These are phyloP conservation scores for Fusarium siculi DNA, from an alignment of 2,329 filamentous ascomycete species.

Conservation along the genomic window DNA sequence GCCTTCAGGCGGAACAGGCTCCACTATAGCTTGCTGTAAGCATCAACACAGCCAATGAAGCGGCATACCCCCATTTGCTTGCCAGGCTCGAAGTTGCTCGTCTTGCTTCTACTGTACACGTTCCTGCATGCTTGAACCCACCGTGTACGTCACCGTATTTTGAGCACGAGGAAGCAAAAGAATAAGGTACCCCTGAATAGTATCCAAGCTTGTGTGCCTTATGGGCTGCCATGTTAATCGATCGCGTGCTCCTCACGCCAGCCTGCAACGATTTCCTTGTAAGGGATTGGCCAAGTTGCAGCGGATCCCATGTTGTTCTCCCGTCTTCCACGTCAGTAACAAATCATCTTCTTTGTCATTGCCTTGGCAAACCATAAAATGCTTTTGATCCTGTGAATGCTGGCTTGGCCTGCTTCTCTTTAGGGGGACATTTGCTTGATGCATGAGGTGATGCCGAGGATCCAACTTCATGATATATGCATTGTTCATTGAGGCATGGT, in stretches of 20 bases:
- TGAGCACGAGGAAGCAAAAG: constrained; percentile 4
- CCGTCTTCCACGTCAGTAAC: constrained; percentile 23
- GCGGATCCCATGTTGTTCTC: constrained; percentile 26
- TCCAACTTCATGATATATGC: constrained; percentile 10
- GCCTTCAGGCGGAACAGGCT: neutral
- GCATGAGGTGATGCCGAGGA: neutral
- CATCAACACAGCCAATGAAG: constrained; percentile 11
- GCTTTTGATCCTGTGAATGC: neutral
- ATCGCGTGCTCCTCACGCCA: constrained; percentile 33
- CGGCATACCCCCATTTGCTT: constrained; percentile 1
- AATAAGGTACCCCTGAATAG: neutral
- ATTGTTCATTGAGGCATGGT: neutral
- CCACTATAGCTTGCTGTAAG: constrained; percentile 10
- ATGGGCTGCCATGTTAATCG: constrained; percentile 8
- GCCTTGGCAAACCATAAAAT: constrained; percentile 17
- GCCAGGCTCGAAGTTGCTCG: constrained; percentile 31
- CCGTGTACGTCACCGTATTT: constrained; percentile 40
- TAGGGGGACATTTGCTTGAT: neutral
- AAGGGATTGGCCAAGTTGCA: constrained; percentile 14
- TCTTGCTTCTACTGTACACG: constrained; percentile 17
- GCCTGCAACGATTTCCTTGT: neutral
- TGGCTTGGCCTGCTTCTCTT: neutral
- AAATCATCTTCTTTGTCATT: constrained; percentile 14
- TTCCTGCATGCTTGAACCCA: constrained; percentile 42
- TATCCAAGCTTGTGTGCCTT: neutral